Base-by-base conservation (phyloP, 441 rosid genomes). In the Metrosideros polymorpha region DNA sequence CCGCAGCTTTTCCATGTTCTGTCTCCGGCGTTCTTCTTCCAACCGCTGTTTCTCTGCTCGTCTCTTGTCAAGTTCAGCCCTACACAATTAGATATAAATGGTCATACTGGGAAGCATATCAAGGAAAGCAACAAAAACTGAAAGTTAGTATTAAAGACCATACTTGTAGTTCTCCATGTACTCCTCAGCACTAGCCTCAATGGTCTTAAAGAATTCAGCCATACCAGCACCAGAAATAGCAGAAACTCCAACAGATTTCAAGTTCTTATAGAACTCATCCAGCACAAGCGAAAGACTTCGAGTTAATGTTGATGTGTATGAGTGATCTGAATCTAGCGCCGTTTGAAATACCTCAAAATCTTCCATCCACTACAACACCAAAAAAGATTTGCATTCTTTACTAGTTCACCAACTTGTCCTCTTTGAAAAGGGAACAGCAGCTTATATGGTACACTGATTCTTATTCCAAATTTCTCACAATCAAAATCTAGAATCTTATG, bases 151-250 rank as follows among this genome's bases (percentile, higher is more conserved):
- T 30, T 59, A 32, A 71, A 86, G 85, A 85, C 32, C 50, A 35
- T 96, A 96, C 99, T 94, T 97, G 88, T 97, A 98, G 50, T 91
- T 94, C 87, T 91, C 96, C 98, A 98, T 95, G 88, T 94, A 96
- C 90, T 98, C 98, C 85, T 93, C 95, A 43, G 97, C 93, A 84
- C 99, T 94, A 42, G 93, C 94, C 87, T 94, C 98, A 86, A 96
- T 91, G 86, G 98, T 93, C 89, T 96, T 94, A 82, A 96, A 96
- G 92, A 94, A 96, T 51, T 92, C 94, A 85, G 92, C 95, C 96
- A 95, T 95, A 85, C 99, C 99, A 87, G 94, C 91, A 89, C 99
- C 99, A 86, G 99, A 90, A 84, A 96, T 92, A 53, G 99, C 98
- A 83, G 99, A 98, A 77, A 96, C 99, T 84, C 99, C 99, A 85